These are phyloP conservation scores for Whalleya microplaca DNA, from an alignment of 2,329 filamentous ascomycete genomes.

Conservation along the genomic window DNA sequence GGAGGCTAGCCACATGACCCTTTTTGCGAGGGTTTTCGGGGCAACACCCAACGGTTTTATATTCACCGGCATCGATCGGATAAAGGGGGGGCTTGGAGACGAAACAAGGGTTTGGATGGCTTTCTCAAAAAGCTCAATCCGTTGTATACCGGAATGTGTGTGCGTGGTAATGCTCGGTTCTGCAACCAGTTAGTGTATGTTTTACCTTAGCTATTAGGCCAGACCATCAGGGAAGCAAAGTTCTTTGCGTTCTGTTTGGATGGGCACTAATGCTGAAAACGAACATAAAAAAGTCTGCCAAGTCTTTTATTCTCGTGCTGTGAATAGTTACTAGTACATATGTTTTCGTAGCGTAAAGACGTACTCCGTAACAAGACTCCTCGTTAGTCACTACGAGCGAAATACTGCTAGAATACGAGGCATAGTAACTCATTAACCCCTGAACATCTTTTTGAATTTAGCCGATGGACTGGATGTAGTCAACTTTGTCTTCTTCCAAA, in stretches of 20 bases:
- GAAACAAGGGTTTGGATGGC: neutral
- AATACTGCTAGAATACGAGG: no score
- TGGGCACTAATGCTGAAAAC: constrained; percentile 13
- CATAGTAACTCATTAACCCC: no score
- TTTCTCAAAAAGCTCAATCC: neutral
- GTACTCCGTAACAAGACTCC: no score
- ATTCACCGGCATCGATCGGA: constrained; percentile 27
- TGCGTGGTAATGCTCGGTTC: constrained; percentile 10
- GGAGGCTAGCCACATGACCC: neutral
- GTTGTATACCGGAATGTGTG: constrained; percentile 5
- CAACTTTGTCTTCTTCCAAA: no score
- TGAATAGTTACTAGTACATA: neutral
- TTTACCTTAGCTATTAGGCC: constrained; percentile 5
- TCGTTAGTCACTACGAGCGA: no score
- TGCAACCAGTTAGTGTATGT: constrained; percentile 12
- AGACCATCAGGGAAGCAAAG: constrained; percentile 2
- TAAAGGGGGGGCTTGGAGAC: constrained; percentile 22
- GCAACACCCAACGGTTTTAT: constrained; percentile 9
- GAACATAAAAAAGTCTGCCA: neutral
- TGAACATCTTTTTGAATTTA: no score
- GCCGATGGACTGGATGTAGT: no score
- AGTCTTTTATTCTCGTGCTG: neutral
- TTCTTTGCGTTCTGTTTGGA: constrained; percentile 6
- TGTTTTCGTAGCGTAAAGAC: no score
- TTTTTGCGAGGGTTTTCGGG: constrained; percentile 5